phyloP scores from a whole-genome alignment of 768 basidiomycete genomes.

The Tephrocybe sp. region DNA sequence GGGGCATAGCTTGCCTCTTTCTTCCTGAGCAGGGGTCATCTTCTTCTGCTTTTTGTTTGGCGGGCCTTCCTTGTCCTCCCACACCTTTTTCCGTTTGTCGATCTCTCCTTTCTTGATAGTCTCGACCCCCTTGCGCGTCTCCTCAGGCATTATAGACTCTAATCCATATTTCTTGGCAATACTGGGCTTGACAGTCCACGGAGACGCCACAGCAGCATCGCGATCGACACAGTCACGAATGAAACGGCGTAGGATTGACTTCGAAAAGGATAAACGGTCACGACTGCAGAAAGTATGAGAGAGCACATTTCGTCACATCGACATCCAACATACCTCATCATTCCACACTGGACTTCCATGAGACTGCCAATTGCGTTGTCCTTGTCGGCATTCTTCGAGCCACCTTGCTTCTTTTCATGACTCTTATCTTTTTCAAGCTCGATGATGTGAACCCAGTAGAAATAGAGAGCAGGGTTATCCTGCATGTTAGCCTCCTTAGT shows the following conservation, averaged over 20 bases:
- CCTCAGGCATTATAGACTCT: slow-evolving; percentile 82
- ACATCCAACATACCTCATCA: slow-evolving; percentile 66
- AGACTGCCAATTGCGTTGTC: slow-evolving; percentile 73
- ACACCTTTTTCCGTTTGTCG: slow-evolving; percentile 89
- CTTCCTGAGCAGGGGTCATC: slow-evolving; percentile 69
- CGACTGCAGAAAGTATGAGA: slow-evolving; percentile 52
- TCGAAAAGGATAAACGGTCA: slow-evolving; percentile 93
- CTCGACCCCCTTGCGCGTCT: slow-evolving; percentile 76
- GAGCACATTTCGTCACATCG: not conserved
- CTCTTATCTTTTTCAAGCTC: slow-evolving; percentile 74
- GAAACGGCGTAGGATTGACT: slow-evolving; percentile 94
- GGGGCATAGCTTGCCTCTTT: slow-evolving; percentile 51
- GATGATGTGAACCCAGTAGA: slow-evolving; percentile 85
- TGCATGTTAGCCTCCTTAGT: slow-evolving; percentile 64
- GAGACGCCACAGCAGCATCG: slow-evolving; percentile 88
- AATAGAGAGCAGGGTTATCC: slow-evolving; percentile 83
- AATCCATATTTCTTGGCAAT: slow-evolving; percentile 88
- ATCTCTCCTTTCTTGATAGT: slow-evolving; percentile 84
- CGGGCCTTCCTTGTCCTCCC: slow-evolving; percentile 86
- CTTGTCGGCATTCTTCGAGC: slow-evolving; percentile 50
- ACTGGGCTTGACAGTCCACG: slow-evolving; percentile 90
- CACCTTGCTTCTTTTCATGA: slow-evolving; percentile 56
- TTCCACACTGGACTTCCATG: slow-evolving; percentile 79
- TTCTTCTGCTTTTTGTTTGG: slow-evolving; percentile 84
- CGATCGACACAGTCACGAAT: slow-evolving; percentile 95